These are phyloP conservation scores for Cryptococcus amylolentus DNA, from an alignment of 1,284 basidiomycete genomes.

Conservation along the genomic window DNA sequence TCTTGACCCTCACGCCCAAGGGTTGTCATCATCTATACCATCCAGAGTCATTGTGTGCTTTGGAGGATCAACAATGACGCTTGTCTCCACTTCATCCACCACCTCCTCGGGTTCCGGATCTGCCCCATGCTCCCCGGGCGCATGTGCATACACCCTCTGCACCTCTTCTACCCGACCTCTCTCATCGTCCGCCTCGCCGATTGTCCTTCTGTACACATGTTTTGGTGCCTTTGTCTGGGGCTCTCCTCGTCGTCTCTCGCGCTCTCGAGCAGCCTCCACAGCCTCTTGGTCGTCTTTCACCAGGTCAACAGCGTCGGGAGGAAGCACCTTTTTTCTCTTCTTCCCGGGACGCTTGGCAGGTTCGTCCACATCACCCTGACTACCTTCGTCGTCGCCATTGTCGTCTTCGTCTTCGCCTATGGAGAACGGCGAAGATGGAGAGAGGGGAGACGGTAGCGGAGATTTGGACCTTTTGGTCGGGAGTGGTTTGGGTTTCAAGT, in stretches of 20 bases:
- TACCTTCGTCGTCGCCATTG: slow-evolving; percentile 25
- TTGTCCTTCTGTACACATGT: slow-evolving; percentile 32
- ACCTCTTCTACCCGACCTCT: slow-evolving; percentile 11
- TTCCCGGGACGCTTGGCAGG: slow-evolving; percentile 30
- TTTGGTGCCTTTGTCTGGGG: slow-evolving; percentile 39
- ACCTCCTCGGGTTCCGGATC: slow-evolving; percentile 18
- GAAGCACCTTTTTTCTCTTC: slow-evolving; percentile 45
- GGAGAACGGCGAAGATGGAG: slow-evolving; percentile 18
- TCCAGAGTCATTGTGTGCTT: slow-evolving; percentile 12
- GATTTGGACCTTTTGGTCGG: background rate
- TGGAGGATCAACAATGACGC: slow-evolving; percentile 12
- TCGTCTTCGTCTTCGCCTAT: slow-evolving; percentile 39
- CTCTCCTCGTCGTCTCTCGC: slow-evolving; percentile 35
- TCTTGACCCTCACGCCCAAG: slow-evolving; percentile 29
- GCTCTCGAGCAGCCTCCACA: slow-evolving; percentile 33
- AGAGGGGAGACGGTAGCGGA: slow-evolving; percentile 4
- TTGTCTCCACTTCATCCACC: slow-evolving; percentile 12
- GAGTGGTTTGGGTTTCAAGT: background rate
- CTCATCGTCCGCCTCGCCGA: slow-evolving; percentile 12
- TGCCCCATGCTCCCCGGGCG: slow-evolving; percentile 14
- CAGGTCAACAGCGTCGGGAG: slow-evolving; percentile 72
- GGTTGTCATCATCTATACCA: slow-evolving; percentile 32
- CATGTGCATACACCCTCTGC: slow-evolving; percentile 21
- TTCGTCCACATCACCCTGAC: slow-evolving; percentile 37
- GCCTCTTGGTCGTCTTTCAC: slow-evolving; percentile 55